phyloP scores from a whole-genome alignment of 371 early-diverging fungal genomes.

The Zychaea mexicana region DNA sequence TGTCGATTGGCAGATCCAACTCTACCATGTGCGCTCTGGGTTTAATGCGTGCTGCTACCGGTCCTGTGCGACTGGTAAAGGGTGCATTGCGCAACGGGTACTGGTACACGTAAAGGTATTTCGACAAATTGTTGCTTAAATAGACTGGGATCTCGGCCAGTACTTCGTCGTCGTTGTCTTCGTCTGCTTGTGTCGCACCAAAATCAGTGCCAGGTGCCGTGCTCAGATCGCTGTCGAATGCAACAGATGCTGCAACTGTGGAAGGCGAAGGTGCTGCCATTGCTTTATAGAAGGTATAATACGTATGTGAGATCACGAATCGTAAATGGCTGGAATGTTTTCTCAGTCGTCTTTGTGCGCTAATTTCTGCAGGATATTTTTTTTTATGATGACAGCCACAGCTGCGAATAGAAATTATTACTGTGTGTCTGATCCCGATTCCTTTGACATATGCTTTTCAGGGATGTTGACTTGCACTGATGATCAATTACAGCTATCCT shows the following conservation, averaged over 20 bases:
- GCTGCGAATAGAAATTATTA: no score
- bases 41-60: constrained; percentile 78
- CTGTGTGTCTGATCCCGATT: no score
- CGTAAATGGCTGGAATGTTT: no score
- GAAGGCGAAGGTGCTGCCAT: neutral
- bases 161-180: constrained; percentile 69
- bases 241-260: neutral
- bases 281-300: neutral
- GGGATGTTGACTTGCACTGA: no score
- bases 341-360: no score
- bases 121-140: constrained; percentile 66
- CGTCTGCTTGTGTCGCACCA: constrained; percentile 10
- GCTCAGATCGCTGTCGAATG: constrained; percentile 13
- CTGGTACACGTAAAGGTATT: constrained; percentile 80
- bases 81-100: constrained; percentile 76
- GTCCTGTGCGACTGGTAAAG: constrained; percentile 47
- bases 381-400: no score
- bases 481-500: no score
- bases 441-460: no score
- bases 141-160: constrained; percentile 81
- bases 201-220: constrained; percentile 3
- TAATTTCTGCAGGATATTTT: no score
- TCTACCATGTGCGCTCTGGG: constrained; percentile 80
- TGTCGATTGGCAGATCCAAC: constrained; percentile 85
- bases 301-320: neutral